phyloP scores from a whole-genome alignment of 192 early-diverging fungal species.

The Coemansia sp. region DNA sequence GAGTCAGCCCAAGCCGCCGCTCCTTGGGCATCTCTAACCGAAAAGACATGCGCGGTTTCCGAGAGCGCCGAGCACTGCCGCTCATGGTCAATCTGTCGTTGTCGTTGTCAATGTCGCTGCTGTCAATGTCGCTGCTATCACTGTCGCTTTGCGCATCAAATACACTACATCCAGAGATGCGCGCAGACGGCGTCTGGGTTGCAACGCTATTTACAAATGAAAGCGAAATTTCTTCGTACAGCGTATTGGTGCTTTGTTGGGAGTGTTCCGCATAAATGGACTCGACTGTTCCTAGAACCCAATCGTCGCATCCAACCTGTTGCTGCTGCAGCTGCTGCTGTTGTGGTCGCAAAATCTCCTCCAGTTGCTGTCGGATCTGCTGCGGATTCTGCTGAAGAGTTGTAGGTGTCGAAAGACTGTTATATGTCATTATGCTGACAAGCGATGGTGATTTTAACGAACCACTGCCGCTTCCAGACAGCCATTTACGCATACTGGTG shows the following conservation, averaged over 20 bases:
- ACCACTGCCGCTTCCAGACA: conserved; percentile 12
- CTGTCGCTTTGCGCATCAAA: not conserved
- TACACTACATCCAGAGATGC: not conserved
- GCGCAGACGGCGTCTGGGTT: not conserved
- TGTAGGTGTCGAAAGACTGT: not conserved
- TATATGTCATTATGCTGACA: not conserved
- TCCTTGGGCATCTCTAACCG: conserved; percentile 32
- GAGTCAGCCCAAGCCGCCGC: conserved; percentile 32
- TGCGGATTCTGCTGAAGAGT: not conserved
- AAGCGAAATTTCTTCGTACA: conserved; percentile 35
- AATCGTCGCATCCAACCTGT: conserved; percentile 16
- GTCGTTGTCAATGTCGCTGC: conserved; percentile 15
- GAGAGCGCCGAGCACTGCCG: not conserved
- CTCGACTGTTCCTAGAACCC: conserved; percentile 15
- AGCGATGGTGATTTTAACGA: conserved; percentile 16
- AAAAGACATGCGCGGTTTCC: conserved; percentile 1
- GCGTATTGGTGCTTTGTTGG: conserved; percentile 30
- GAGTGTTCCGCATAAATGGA: conserved; percentile 23
- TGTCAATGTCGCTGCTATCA: conserved; percentile 12
- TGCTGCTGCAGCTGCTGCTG: conserved; percentile 13
- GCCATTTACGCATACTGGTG: conserved; percentile 25
- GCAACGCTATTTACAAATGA: conserved; percentile 14
- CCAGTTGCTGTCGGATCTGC: not conserved
- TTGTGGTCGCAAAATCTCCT: conserved; percentile 2
- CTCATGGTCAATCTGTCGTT: conserved; percentile 20